Evolutionary conservation across 1,139 yeast genomes (phyloP).

Genomic region (Hyphopichia buzzinii): DNA sequence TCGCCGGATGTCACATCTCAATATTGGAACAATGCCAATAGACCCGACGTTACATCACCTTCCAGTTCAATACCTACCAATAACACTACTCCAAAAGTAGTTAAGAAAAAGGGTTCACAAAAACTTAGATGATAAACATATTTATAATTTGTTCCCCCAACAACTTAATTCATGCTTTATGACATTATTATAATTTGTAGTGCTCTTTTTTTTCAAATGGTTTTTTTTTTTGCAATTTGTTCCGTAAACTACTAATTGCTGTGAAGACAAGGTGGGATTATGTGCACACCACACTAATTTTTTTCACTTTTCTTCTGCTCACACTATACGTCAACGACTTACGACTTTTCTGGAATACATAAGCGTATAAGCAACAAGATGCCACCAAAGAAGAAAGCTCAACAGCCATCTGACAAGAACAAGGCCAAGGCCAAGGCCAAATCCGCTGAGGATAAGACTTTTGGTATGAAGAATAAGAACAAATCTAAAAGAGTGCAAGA

Average conservation of each 20-base stretch:
- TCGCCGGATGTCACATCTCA: conserved; percentile 10
- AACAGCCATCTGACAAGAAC: conserved; percentile 54
- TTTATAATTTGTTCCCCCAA: not conserved
- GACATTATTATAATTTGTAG: too few relatives aligned
- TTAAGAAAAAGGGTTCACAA: conserved; percentile 20
- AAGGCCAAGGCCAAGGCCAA: conserved; percentile 70
- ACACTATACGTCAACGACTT: conserved; percentile 4
- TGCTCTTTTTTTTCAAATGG: too few relatives aligned
- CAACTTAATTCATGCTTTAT: conserved; percentile 1
- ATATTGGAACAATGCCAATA: conserved; percentile 9
- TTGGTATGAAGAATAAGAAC: conserved; percentile 92
- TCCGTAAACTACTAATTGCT: too few relatives aligned
- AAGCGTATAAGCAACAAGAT: conserved; percentile 24
- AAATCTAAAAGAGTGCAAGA: conserved; percentile 90
- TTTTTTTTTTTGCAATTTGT: too few relatives aligned
- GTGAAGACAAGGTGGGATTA: not conserved
- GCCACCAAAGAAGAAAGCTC: conserved; percentile 74
- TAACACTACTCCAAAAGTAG: conserved; percentile 9
- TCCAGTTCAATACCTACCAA: conserved; percentile 7
- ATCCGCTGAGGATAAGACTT: conserved; percentile 83
- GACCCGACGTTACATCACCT: conserved; percentile 4
- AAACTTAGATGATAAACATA: conserved; percentile 15
- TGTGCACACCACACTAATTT: not conserved
- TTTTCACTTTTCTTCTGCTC: conserved; percentile 2
- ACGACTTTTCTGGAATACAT: not conserved